phyloP scores from a whole-genome alignment of 2,329 filamentous ascomycete genomes.

The Escovopsis sp. region DNA sequence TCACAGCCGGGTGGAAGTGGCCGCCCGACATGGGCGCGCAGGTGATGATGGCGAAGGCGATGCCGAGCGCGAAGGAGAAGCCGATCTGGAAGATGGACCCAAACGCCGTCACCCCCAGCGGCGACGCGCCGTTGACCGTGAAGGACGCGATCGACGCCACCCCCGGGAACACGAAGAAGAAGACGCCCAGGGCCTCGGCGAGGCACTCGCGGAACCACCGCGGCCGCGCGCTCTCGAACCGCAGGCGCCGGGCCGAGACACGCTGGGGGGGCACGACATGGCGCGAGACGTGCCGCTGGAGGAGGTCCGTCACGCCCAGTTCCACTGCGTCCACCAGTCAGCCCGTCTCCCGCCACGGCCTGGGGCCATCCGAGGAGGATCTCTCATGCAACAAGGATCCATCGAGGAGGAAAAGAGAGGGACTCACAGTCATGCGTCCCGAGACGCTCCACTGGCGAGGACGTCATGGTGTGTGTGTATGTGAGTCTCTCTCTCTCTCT shows the following conservation, averaged over 20 bases:
- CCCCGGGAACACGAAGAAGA: slow-evolving; percentile 40
- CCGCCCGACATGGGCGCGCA: slow-evolving; percentile 39
- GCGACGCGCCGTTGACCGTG: slow-evolving; percentile 30
- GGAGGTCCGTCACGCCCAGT: slow-evolving; percentile 36
- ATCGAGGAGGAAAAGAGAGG: too few relatives aligned
- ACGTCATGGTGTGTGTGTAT: neutral
- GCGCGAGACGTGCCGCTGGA: slow-evolving; percentile 33
- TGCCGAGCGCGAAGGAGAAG: slow-evolving; percentile 39
- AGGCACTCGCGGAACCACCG: slow-evolving; percentile 39
- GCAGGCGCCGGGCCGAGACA: slow-evolving; percentile 37
- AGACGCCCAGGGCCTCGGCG: slow-evolving; percentile 41
- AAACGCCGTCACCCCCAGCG: slow-evolving; percentile 12
- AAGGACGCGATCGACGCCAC: slow-evolving; percentile 38
- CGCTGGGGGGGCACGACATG: slow-evolving; percentile 34
- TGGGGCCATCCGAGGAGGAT: neutral
- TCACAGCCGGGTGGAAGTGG: slow-evolving; percentile 39
- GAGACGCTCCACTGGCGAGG: slow-evolving; percentile 3
- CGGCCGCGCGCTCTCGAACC: slow-evolving; percentile 38
- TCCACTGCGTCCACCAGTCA: slow-evolving; percentile 20
- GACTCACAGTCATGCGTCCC: slow-evolving; percentile 9
- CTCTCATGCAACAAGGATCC: neutral
- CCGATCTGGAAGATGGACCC: slow-evolving; percentile 42
- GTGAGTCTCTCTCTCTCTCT: too few relatives aligned
- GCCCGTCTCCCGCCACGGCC: neutral
- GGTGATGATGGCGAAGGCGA: slow-evolving; percentile 43